These are phyloP conservation scores for Apiospora kogelbergensis DNA, from an alignment of 2,329 filamentous ascomycete species.

Conservation along the genomic window DNA sequence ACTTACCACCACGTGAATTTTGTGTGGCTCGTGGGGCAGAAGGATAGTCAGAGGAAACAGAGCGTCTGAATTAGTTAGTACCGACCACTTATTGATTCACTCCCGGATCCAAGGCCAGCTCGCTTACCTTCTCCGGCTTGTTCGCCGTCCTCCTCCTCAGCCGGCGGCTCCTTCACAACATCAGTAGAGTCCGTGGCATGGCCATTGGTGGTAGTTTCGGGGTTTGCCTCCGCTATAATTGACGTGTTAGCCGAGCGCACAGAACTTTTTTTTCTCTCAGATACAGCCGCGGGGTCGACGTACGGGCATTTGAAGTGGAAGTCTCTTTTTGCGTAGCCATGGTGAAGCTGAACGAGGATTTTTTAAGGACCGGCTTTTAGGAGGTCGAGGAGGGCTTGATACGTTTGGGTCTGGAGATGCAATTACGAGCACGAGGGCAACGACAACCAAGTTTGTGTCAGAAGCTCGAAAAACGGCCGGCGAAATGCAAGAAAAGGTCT, in stretches of 20 bases:
- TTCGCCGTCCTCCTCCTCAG: constrained; percentile 27
- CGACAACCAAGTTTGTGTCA: constrained; percentile 9
- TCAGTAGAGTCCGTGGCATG: constrained; percentile 20
- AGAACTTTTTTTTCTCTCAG: not conserved
- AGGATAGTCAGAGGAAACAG: constrained; percentile 69
- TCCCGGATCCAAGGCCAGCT: not conserved
- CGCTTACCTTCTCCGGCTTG: constrained; percentile 28
- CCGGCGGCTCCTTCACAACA: constrained; percentile 21
- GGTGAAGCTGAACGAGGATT: constrained; percentile 9
- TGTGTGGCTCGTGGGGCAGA: constrained; percentile 75
- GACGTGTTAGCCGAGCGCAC: constrained; percentile 12
- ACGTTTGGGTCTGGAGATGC: not conserved
- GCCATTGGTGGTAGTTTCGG: constrained; percentile 22
- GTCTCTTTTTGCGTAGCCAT: constrained; percentile 32
- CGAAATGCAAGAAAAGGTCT: constrained; percentile 16
- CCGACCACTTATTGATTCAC: not conserved
- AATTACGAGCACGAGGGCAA: constrained; percentile 13
- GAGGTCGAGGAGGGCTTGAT: not conserved
- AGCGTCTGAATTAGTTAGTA: constrained; percentile 30
- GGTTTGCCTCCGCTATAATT: constrained; percentile 18
- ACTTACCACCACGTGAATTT: constrained; percentile 83
- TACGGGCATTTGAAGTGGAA: constrained; percentile 22
- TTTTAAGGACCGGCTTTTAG: not conserved
- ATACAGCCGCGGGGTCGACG: constrained; percentile 11
- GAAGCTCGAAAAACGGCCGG: constrained; percentile 20